These are phyloP conservation scores for Stephanodiscus minutulus DNA, from an alignment of 108 stramenopile genomes.

Conservation along the genomic window DNA sequence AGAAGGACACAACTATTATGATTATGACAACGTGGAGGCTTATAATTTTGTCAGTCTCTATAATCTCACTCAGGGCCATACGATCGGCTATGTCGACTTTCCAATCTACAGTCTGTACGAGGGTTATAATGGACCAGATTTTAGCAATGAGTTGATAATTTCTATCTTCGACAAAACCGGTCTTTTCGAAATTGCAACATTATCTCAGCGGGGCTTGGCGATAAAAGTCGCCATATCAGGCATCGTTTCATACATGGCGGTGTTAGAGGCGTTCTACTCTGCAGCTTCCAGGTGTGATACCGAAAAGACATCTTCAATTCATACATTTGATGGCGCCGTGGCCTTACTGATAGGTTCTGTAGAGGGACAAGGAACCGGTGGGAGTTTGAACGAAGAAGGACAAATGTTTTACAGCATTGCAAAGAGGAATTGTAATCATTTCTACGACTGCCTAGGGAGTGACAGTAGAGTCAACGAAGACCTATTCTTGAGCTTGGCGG, in stretches of 20 bases:
- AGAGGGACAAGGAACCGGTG: constrained; percentile 53
- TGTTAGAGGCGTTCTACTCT: constrained; percentile 61
- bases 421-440: constrained; percentile 61
- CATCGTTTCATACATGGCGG: constrained; percentile 69
- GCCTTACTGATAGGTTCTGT: constrained; percentile 72
- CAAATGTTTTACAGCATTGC: constrained; percentile 64
- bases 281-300: constrained; percentile 53
- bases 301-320: constrained; percentile 16
- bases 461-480: constrained; percentile 55
- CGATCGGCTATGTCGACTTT: constrained; percentile 34
- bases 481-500: constrained; percentile 49
- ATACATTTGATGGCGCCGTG: constrained; percentile 70
- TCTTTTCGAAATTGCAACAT: constrained; percentile 30
- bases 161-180: constrained; percentile 37
- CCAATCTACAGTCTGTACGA: constrained; percentile 20
- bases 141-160: constrained; percentile 60
- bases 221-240: constrained; percentile 53
- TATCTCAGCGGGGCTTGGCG: constrained; percentile 61
- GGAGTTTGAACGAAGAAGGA: constrained; percentile 43
- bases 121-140: constrained; percentile 20
- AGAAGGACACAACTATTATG: constrained; percentile 49
- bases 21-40: constrained; percentile 23
- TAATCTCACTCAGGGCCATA: constrained; percentile 33
- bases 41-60: constrained; percentile 42
- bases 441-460: constrained; percentile 56